Evolutionary conservation across 2,329 filamentous ascomycete species (phyloP).

Genomic region (Penicillium hesseltinei): DNA sequence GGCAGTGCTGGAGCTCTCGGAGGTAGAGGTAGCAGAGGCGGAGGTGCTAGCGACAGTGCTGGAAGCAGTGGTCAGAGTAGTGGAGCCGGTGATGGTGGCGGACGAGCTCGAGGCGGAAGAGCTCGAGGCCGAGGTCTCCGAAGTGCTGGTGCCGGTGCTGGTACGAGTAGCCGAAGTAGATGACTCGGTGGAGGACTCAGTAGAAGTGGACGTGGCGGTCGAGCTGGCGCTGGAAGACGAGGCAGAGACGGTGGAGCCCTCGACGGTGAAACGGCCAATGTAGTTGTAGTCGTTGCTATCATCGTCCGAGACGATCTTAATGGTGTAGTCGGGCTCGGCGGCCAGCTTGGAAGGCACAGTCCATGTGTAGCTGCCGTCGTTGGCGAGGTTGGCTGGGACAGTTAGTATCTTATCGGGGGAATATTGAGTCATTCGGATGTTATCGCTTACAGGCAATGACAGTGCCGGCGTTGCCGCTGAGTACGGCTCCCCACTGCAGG

Average conservation of each 20-base stretch:
- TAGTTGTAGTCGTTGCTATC: slow-evolving; percentile 50
- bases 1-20: slow-evolving; percentile 21
- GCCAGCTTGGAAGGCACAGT: slow-evolving; percentile 42
- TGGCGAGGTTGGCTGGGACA: slow-evolving; percentile 45
- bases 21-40: slow-evolving; percentile 20
- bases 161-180: slow-evolving; percentile 22
- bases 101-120: slow-evolving; percentile 19
- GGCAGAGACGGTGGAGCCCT: slow-evolving; percentile 42
- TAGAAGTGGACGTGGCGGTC: slow-evolving; percentile 22
- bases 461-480: slow-evolving; percentile 43
- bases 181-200: slow-evolving; percentile 15
- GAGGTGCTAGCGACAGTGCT: slow-evolving; percentile 16
- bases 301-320: slow-evolving; percentile 53
- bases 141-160: slow-evolving; percentile 28
- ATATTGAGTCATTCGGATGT: background rate
- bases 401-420: background rate
- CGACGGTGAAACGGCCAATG: slow-evolving; percentile 52
- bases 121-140: slow-evolving; percentile 16
- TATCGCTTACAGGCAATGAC: slow-evolving; percentile 45
- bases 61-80: slow-evolving; percentile 22
- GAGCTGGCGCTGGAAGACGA: slow-evolving; percentile 34
- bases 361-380: slow-evolving; percentile 52
- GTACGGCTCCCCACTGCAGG: slow-evolving; percentile 46
- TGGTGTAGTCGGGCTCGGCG: slow-evolving; percentile 50
- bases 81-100: slow-evolving; percentile 13